Percentiles rank a stretch among this genome's conserved stretches.
These are phyloP conservation scores for Centella asiatica DNA, from an alignment of 129 eudicot species.

Conservation along the genomic window DNA sequence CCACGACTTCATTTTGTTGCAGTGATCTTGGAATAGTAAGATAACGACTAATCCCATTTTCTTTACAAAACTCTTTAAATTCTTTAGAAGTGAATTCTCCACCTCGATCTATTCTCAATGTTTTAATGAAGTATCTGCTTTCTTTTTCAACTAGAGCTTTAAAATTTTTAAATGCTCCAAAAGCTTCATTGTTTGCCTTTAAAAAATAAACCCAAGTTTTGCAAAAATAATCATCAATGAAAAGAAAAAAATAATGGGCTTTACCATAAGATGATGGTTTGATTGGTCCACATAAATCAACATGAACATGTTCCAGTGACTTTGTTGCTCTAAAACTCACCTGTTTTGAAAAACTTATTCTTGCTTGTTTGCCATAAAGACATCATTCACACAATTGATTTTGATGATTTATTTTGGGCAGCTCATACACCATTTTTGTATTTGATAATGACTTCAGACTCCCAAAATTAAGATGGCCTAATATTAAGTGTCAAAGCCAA, in stretches of 20 bases:
- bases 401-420: not conserved
- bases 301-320: not conserved
- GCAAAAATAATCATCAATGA: not conserved
- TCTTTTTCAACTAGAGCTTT: not conserved
- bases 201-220: constrained; percentile 4
- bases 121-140: too few species aligned
- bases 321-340: not conserved
- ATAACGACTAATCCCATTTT: not conserved
- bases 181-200: not conserved
- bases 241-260: not conserved
- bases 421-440: too few species aligned
- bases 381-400: not conserved
- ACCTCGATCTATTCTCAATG: not conserved
- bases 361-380: too few species aligned
- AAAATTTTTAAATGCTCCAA: not conserved
- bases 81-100: not conserved
- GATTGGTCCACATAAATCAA: not conserved
- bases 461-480: too few species aligned
- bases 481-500: not conserved
- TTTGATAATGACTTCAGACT: too few species aligned
- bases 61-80: not conserved
- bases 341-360: too few species aligned
- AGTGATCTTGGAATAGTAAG: too few species aligned
- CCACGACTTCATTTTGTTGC: too few species aligned
- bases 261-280: not conserved